Conservation (phyloP, 2,329 filamentous ascomycete species). For the Fusarium domesticum region DNA sequence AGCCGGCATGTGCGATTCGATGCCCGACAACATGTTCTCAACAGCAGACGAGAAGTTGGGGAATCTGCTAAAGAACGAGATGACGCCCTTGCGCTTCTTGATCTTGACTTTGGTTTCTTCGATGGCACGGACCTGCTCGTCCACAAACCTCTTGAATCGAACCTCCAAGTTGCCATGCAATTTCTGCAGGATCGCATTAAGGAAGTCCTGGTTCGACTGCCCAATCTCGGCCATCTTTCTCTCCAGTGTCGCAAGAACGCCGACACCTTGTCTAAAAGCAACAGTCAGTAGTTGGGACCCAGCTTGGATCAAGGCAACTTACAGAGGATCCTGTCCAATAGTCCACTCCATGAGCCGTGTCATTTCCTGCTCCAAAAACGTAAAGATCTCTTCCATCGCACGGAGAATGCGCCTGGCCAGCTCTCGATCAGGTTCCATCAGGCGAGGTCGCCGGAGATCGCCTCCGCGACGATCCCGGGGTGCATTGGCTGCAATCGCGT, state of each 20-base stretch:
- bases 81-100: constrained; percentile 96
- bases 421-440: constrained; percentile 84
- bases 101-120: constrained; percentile 99
- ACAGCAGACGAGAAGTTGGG: constrained; percentile 79
- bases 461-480: constrained; percentile 68
- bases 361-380: constrained; percentile 75
- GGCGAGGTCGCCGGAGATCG: constrained; percentile 69
- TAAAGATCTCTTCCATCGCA: constrained; percentile 85
- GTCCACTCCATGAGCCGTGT: constrained; percentile 82
- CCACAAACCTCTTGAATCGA: constrained; percentile 83
- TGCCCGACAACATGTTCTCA: constrained; percentile 73
- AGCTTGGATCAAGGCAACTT: constrained; percentile 46
- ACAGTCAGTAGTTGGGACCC: neutral
- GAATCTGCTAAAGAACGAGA: constrained; percentile 91
- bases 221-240: constrained; percentile 74
- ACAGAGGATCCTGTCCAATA: constrained; percentile 75
- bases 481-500: constrained; percentile 64
- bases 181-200: constrained; percentile 75
- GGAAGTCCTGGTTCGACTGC: constrained; percentile 90
- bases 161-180: constrained; percentile 70
- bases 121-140: constrained; percentile 91
- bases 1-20: constrained; percentile 58
- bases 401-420: constrained; percentile 81
- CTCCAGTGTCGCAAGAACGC: constrained; percentile 77
- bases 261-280: constrained; percentile 76